A percentile compares a stretch with the other conserved stretches of the same genome.
phyloP scores from a whole-genome alignment of 345 rosid species.

The Cardiospermum halicacabum region DNA sequence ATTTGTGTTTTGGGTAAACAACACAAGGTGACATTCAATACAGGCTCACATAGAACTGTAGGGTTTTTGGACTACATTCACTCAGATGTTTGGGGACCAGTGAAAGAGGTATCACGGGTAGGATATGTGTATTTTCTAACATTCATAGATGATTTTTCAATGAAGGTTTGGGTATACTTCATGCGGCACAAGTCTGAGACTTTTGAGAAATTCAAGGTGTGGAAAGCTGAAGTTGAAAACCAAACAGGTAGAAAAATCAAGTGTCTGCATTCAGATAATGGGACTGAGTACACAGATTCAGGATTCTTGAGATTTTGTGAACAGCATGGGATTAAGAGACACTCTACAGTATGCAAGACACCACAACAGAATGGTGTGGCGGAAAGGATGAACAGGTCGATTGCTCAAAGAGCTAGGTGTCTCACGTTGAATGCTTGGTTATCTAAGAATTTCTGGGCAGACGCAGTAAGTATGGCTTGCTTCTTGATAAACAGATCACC shows the following conservation, averaged over 20 bases:
- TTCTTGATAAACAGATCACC: neutral
- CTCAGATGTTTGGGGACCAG: neutral
- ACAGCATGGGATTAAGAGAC: neutral
- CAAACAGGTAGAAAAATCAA: neutral
- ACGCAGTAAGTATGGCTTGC: neutral
- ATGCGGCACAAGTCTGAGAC: neutral
- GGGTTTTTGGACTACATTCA: neutral
- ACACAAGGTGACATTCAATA: neutral
- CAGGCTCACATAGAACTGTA: neutral
- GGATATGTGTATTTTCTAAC: neutral
- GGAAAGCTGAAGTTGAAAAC: neutral
- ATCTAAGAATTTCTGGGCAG: neutral
- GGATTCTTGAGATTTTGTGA: neutral
- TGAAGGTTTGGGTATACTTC: constrained; percentile 2
- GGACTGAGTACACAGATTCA: neutral
- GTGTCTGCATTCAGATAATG: neutral
- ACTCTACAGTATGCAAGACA: neutral
- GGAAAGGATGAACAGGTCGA: no score
- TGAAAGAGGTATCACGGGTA: neutral
- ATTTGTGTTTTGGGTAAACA: neutral
- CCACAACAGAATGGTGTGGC: constrained; percentile 4
- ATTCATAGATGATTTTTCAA: neutral
- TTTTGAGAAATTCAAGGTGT: neutral
- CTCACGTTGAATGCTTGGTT: neutral
- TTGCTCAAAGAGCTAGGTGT: no score